These are phyloP conservation scores for Ganoderma boninense DNA, from an alignment of 1,284 basidiomycete species.

Conservation along the genomic window DNA sequence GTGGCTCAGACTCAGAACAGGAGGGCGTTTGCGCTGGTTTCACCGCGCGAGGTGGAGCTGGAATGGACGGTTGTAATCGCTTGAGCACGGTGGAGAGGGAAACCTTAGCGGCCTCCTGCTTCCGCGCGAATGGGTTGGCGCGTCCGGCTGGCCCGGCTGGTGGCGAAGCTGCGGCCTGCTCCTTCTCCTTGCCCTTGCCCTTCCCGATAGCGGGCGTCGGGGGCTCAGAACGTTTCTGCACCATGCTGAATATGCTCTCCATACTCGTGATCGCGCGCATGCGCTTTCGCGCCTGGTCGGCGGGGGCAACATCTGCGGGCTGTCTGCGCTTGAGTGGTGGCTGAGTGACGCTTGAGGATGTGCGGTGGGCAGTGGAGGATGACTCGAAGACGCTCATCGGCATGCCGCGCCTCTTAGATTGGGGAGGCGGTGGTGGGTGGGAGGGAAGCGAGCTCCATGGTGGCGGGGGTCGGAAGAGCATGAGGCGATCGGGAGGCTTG, in stretches of 20 bases:
- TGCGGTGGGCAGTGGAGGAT: neutral
- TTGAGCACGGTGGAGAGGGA: neutral
- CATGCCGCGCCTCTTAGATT: constrained; percentile 3
- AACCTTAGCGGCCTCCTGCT: constrained; percentile 4
- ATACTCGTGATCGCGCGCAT: constrained; percentile 26
- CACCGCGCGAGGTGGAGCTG: neutral
- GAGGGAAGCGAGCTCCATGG: constrained; percentile 45
- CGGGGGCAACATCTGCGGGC: constrained; percentile 7
- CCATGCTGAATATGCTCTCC: constrained; percentile 24
- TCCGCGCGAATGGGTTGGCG: constrained; percentile 27
- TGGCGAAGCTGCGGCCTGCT: neutral
- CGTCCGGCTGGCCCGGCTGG: constrained; percentile 5
- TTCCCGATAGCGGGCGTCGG: neutral
- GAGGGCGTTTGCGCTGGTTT: neutral
- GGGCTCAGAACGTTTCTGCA: constrained; percentile 23
- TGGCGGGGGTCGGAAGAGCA: constrained; percentile 55
- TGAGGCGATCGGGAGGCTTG: constrained; percentile 40
- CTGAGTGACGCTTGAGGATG: neutral
- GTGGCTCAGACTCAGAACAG: neutral
- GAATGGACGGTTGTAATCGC: neutral
- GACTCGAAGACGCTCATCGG: constrained; percentile 16
- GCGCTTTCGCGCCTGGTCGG: constrained; percentile 24
- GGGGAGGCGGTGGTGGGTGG: constrained; percentile 4
- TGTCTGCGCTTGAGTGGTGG: constrained; percentile 14
- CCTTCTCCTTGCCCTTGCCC: neutral